phyloP scores from a whole-genome alignment of 2,329 filamentous ascomycete genomes.

The Escovopsis sp. region DNA sequence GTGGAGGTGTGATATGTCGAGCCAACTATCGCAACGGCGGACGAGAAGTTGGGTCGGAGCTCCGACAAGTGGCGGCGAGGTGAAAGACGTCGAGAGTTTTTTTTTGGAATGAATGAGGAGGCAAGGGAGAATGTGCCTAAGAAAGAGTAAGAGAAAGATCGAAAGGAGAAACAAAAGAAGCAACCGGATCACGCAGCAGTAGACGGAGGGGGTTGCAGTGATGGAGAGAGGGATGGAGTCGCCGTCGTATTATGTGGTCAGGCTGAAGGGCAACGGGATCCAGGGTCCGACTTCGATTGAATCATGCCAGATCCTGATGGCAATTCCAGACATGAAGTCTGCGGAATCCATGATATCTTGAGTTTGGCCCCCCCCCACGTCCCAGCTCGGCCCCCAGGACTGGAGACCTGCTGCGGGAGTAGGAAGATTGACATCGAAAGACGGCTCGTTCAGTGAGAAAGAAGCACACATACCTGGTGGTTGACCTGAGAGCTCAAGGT shows the following conservation, averaged over 20 bases:
- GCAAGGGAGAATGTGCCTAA: no score
- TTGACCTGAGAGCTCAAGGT: not conserved
- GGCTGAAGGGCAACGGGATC: not conserved
- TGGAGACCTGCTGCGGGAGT: not conserved
- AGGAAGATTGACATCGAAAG: no score
- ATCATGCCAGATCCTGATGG: slow-evolving; percentile 6
- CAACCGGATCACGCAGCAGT: slow-evolving; percentile 2
- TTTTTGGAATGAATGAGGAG: no score
- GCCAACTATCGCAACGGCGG: slow-evolving; percentile 14
- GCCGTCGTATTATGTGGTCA: slow-evolving; percentile 15
- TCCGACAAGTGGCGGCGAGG: slow-evolving; percentile 11
- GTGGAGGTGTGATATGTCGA: slow-evolving; percentile 7
- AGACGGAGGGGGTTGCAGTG: slow-evolving; percentile 10
- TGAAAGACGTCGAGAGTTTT: slow-evolving; percentile 5
- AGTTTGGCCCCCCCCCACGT: slow-evolving; percentile 4
- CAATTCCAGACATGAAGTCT: not conserved
- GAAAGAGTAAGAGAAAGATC: slow-evolving; percentile 6
- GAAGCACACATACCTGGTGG: not conserved
- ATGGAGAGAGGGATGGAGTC: slow-evolving; percentile 8
- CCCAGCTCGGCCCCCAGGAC: slow-evolving; percentile 5
- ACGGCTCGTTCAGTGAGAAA: not conserved
- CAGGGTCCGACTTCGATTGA: slow-evolving; percentile 5
- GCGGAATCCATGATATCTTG: not conserved
- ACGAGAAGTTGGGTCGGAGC: slow-evolving; percentile 6
- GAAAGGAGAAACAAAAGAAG: slow-evolving; percentile 9